Percentiles rank a stretch among this genome's conserved stretches.
phyloP scores from a whole-genome alignment of 1,139 yeast genomes.

The Spencermartinsiella ligniputridi region DNA sequence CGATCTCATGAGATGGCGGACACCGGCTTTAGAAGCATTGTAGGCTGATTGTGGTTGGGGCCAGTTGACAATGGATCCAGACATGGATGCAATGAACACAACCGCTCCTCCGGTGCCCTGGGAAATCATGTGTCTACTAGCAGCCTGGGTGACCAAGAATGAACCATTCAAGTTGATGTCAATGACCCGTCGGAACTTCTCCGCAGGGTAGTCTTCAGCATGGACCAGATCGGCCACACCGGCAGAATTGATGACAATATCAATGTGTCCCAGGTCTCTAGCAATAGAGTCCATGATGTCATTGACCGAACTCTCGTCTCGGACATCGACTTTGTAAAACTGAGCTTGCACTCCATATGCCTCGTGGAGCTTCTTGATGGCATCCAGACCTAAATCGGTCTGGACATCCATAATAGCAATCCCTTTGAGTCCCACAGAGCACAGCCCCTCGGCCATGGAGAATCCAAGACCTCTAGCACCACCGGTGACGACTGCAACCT shows the following conservation, averaged over 20 bases:
- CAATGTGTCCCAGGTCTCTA: slow-evolving; percentile 58
- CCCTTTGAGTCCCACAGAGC: slow-evolving; percentile 69
- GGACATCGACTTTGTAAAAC: slow-evolving; percentile 63
- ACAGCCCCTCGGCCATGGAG: slow-evolving; percentile 59
- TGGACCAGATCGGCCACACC: slow-evolving; percentile 79
- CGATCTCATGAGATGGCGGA: slow-evolving; percentile 49
- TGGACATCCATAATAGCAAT: slow-evolving; percentile 46
- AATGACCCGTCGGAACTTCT: slow-evolving; percentile 67
- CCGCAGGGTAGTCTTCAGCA: slow-evolving; percentile 76
- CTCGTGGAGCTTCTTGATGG: slow-evolving; percentile 48
- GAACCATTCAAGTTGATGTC: slow-evolving; percentile 79
- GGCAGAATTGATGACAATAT: slow-evolving; percentile 66
- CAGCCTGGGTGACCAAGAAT: slow-evolving; percentile 60
- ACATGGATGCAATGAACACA: slow-evolving; percentile 73
- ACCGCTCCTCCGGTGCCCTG: slow-evolving; percentile 47
- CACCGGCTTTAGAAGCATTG: slow-evolving; percentile 62
- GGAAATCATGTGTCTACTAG: slow-evolving; percentile 71
- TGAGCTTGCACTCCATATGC: slow-evolving; percentile 58
- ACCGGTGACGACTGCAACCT: slow-evolving; percentile 63
- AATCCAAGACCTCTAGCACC: slow-evolving; percentile 69
- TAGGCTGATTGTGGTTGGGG: slow-evolving; percentile 73
- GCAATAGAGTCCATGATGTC: slow-evolving; percentile 48
- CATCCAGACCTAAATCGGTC: slow-evolving; percentile 43
- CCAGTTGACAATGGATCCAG: slow-evolving; percentile 76
- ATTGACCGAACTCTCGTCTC: slow-evolving; percentile 51